phyloP scores from a whole-genome alignment of 169 alveolate species.

The Theileria parva region DNA sequence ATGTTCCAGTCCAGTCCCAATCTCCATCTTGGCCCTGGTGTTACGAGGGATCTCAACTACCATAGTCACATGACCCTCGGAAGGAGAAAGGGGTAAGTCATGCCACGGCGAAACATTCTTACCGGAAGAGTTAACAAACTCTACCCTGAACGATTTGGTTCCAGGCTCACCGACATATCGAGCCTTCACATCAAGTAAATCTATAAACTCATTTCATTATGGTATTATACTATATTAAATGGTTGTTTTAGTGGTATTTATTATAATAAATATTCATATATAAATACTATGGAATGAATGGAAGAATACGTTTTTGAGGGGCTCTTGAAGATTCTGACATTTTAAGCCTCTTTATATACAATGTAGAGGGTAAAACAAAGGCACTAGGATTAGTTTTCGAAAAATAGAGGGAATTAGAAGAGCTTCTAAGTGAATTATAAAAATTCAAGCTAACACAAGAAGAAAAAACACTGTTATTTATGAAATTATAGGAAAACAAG shows the following conservation, averaged over 20 bases:
- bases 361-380: background rate
- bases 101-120: constrained; percentile 65
- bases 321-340: background rate
- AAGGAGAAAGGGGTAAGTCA: constrained; percentile 35
- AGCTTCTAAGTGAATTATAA: background rate
- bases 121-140: constrained; percentile 45
- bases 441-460: background rate
- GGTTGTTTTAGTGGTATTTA: too few relatives aligned
- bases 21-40: constrained; percentile 74
- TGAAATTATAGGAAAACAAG: background rate
- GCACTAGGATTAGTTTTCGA: background rate
- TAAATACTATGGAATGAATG: too few relatives aligned
- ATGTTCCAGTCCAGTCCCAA: constrained; percentile 56
- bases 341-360: background rate
- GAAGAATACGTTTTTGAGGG: background rate
- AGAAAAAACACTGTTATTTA: background rate
- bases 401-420: background rate
- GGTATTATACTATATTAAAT: background rate
- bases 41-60: constrained; percentile 75
- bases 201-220: background rate
- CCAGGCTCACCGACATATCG: constrained; percentile 33
- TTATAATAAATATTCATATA: too few relatives aligned
- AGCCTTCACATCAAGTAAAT: constrained; percentile 15
- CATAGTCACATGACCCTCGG: constrained; percentile 54
- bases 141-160: constrained; percentile 33